Conservation (phyloP, 176 grass and related monocot genomes). For the Echinochloa phyllopogon region DNA sequence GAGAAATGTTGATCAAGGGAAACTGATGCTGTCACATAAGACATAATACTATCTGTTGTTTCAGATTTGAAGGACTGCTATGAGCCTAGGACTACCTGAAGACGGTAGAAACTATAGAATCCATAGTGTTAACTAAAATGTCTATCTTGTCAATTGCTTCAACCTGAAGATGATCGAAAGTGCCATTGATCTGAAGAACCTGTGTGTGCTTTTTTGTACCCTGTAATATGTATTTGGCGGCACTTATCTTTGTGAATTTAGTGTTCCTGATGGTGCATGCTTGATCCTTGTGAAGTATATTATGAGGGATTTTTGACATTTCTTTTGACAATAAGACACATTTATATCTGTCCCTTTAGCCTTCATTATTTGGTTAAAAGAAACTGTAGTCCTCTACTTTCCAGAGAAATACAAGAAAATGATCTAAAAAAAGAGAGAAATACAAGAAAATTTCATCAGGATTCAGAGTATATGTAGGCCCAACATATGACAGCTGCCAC, state of each 20-base stretch:
- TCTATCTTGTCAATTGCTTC: not conserved
- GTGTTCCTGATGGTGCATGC: not conserved
- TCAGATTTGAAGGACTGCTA: not conserved
- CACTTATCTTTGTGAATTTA: not conserved
- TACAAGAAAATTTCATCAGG: not conserved
- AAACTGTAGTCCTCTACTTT: not conserved
- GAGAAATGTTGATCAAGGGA: slow-evolving; percentile 7
- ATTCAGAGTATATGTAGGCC: too few species aligned
- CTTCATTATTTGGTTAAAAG: not conserved
- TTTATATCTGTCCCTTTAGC: not conserved
- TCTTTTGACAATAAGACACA: not conserved
- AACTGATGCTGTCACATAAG: not conserved
- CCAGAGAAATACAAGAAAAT: not conserved
- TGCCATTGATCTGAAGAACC: not conserved
- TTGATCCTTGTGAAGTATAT: not conserved
- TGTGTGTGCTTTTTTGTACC: not conserved
- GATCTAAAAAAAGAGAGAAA: too few species aligned
- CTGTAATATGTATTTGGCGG: not conserved
- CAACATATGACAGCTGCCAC: not conserved
- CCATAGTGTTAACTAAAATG: not conserved
- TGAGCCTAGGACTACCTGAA: not conserved
- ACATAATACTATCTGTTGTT: not conserved
- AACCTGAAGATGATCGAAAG: not conserved
- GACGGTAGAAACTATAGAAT: not conserved
- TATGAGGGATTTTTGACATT: not conserved